phyloP scores from a whole-genome alignment of 805 yeast genomes.

The Nakazawaea ishiwadae region DNA sequence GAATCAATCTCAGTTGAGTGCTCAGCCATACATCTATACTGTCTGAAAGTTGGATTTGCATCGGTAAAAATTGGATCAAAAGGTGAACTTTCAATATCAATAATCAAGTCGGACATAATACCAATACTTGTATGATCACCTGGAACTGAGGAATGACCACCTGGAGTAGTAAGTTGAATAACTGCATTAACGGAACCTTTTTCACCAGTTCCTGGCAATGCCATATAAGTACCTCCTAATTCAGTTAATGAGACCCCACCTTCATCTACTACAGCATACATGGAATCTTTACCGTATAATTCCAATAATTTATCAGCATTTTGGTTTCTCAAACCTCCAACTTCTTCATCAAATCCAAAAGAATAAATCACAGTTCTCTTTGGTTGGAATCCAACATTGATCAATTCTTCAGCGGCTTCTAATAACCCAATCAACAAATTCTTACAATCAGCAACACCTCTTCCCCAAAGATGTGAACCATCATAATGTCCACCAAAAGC shows the following conservation, averaged over 20 bases:
- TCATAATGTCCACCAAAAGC: slow-evolving; percentile 35
- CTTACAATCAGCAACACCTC: slow-evolving; percentile 40
- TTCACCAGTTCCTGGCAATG: slow-evolving; percentile 43
- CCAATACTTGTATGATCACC: slow-evolving; percentile 47
- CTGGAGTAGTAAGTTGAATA: slow-evolving; percentile 39
- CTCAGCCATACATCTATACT: slow-evolving; percentile 43
- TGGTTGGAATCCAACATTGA: slow-evolving; percentile 32
- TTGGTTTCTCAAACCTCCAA: slow-evolving; percentile 31
- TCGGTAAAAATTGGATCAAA: slow-evolving; percentile 34
- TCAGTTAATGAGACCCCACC: slow-evolving; percentile 32
- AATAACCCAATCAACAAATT: slow-evolving; percentile 36
- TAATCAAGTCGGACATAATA: slow-evolving; percentile 36
- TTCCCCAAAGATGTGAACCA: slow-evolving; percentile 32
- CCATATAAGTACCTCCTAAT: slow-evolving; percentile 32
- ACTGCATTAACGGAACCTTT: slow-evolving; percentile 40
- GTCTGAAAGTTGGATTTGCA: slow-evolving; percentile 38
- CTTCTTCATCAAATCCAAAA: slow-evolving; percentile 50
- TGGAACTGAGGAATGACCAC: slow-evolving; percentile 49
- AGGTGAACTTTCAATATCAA: slow-evolving; percentile 31
- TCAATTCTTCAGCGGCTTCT: slow-evolving; percentile 26
- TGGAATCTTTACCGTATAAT: slow-evolving; percentile 36
- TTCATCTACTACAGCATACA: slow-evolving; percentile 43
- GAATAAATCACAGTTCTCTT: slow-evolving; percentile 39
- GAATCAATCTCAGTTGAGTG: slow-evolving; percentile 31
- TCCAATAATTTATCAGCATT: slow-evolving; percentile 30